Base-by-base conservation (phyloP, 2,329 filamentous ascomycete genomes). In the Colletotrichum sp. region DNA sequence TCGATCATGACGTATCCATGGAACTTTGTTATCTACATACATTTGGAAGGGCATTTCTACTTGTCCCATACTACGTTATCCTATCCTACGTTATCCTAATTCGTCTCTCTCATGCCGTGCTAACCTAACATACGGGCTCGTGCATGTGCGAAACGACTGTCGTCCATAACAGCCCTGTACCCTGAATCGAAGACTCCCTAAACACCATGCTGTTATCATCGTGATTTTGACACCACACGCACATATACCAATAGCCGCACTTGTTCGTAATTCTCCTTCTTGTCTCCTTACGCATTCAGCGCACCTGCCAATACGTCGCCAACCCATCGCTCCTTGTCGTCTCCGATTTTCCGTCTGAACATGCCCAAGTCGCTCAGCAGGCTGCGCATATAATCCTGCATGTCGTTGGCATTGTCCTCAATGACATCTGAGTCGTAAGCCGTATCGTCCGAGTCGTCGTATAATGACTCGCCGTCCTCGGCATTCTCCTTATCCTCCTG, bases 311-410 rank as follows among this genome's bases (percentile, higher is more conserved):
- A 78, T n/a, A 89, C 85, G 75, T 92, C 71, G 91, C 89, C 94
- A 80, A 94, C 80, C 81, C 94, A 97, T 52, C 94, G 88, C 72
- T 87, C 87, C 83, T 94, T 91, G 83, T 99, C 97, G 80, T 97
- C 95, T 8, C 92, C 93, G 77, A 99, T 92, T 87, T 98, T 99
- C 80, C 92, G 92, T 83, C 94, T 94, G 86, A 98, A 98, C 82
- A 96, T 83, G 34, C 90, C 91, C 71, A 98, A 82, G 80, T 99
- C 96, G 79, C 93, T 92, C 78, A 99, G 88, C 81, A 99, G 90
- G 43, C 94, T 93, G 79, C 96, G 92, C 89, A 98, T 96, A 81
- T 95, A 92, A n/a, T 93, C 92, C 82, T 98, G 95, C 87, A 96
- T 91, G 77, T 96, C 90, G 55, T 90, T 88, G 18, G 89, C 89